Conservation (phyloP, 1,139 yeast species). For the Candida sanyaensis region DNA sequence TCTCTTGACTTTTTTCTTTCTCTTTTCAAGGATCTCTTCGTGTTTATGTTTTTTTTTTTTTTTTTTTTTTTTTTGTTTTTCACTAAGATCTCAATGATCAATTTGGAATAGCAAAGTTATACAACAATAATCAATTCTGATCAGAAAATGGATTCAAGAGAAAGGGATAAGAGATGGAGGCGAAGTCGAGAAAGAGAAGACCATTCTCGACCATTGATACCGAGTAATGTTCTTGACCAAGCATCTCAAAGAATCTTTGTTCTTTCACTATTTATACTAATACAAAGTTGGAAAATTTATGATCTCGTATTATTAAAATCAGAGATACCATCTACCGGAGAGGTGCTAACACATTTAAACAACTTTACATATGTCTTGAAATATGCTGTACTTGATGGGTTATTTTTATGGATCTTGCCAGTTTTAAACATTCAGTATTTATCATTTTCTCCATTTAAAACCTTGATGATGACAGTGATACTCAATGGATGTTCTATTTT, state of each 20-base stretch:
- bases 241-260: constrained; percentile 78
- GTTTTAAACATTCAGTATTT: constrained; percentile 73
- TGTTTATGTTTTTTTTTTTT: neutral
- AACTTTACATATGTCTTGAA: constrained; percentile 65
- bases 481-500: constrained; percentile 41
- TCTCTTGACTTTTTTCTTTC: neutral
- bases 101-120: no score
- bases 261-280: constrained; percentile 62
- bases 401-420: constrained; percentile 70
- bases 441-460: constrained; percentile 55
- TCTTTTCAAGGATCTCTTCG: constrained; percentile 2
- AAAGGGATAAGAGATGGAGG: constrained; percentile 3
- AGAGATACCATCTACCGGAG: constrained; percentile 20
- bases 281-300: constrained; percentile 82
- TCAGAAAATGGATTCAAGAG: neutral
- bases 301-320: constrained; percentile 56
- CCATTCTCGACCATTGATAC: constrained; percentile 38
- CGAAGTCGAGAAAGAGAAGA: constrained; percentile 1
- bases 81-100: no score
- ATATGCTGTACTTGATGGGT: constrained; percentile 71
- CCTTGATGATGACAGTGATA: constrained; percentile 43
- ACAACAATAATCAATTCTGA: neutral
- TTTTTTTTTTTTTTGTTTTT: no score
- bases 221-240: constrained; percentile 63
- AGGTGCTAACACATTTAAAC: constrained; percentile 31